Conservation (phyloP, 108 stramenopile genomes). For the Cyclotella choctawhatcheeana region DNA sequence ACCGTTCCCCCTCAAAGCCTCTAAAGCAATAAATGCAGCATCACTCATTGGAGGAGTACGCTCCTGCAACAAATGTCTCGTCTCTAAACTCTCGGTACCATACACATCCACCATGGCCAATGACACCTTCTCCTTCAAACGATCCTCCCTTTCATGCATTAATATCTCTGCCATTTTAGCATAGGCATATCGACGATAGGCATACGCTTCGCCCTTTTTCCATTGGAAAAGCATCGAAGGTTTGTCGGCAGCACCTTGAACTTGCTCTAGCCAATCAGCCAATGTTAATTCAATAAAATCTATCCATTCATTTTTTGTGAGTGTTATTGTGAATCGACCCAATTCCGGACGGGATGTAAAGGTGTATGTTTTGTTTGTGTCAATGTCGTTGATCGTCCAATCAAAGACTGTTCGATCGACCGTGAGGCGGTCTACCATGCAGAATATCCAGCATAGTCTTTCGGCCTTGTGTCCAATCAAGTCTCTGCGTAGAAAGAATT, state of each 20-base stretch:
- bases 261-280: conserved; percentile 86
- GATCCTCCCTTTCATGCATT: conserved; percentile 45
- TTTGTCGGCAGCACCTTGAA: conserved; percentile 70
- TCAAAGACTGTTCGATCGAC: conserved; percentile 69
- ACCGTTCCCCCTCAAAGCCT: conserved; percentile 59
- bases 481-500: neutral
- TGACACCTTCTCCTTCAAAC: conserved; percentile 38
- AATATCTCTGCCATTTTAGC: conserved; percentile 67
- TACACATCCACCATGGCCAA: conserved; percentile 58
- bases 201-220: conserved; percentile 78
- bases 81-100: conserved; percentile 50
- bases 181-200: conserved; percentile 71
- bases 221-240: conserved; percentile 57
- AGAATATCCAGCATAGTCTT: conserved; percentile 73
- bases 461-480: conserved; percentile 74
- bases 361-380: conserved; percentile 13
- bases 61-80: conserved; percentile 64
- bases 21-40: conserved; percentile 53
- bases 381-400: conserved; percentile 32
- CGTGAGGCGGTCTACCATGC: conserved; percentile 77
- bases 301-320: conserved; percentile 70
- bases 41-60: conserved; percentile 69
- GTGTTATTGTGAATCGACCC: conserved; percentile 63
- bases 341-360: conserved; percentile 71
- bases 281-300: conserved; percentile 76